Percentiles rank a stretch among this genome's conserved stretches.
Conservation (phyloP, 2,329 filamentous ascomycete genomes). For the Aspergillus fijiensis region DNA sequence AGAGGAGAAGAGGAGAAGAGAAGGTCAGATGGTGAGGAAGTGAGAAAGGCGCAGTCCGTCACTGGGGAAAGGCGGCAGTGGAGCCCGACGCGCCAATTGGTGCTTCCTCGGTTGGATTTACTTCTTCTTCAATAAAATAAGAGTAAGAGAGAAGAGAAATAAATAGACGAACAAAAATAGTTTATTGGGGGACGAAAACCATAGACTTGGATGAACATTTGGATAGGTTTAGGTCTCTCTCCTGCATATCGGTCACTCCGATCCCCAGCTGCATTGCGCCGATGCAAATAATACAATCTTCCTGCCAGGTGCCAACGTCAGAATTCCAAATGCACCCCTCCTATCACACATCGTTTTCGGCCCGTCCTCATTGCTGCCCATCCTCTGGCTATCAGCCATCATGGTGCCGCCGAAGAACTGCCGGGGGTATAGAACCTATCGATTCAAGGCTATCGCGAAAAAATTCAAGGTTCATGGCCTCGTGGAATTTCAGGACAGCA, state of each 20-base stretch:
- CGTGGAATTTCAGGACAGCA: neutral
- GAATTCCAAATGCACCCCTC: neutral
- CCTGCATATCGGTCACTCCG: neutral
- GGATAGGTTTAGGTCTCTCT: neutral
- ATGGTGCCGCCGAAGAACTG: neutral
- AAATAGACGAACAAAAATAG: too few relatives aligned
- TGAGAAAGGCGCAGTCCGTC: neutral
- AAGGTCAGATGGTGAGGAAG: conserved; percentile 7
- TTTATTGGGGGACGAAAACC: too few relatives aligned
- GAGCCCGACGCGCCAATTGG: neutral
- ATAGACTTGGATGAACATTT: too few relatives aligned
- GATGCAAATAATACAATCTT: neutral
- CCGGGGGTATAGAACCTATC: too few relatives aligned
- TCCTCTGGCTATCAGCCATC: neutral
- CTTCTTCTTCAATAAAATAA: neutral
- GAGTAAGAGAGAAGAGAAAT: neutral
- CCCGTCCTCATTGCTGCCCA: neutral
- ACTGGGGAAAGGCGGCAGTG: neutral
- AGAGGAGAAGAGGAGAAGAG: neutral
- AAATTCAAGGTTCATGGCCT: too few relatives aligned
- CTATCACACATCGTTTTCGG: neutral
- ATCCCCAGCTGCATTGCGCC: neutral
- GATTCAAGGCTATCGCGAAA: too few relatives aligned
- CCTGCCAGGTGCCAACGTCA: neutral
- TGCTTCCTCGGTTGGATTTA: neutral